Evolutionary conservation across 2,329 filamentous ascomycete genomes (phyloP).

Genomic region (Zasmidium cellare): DNA sequence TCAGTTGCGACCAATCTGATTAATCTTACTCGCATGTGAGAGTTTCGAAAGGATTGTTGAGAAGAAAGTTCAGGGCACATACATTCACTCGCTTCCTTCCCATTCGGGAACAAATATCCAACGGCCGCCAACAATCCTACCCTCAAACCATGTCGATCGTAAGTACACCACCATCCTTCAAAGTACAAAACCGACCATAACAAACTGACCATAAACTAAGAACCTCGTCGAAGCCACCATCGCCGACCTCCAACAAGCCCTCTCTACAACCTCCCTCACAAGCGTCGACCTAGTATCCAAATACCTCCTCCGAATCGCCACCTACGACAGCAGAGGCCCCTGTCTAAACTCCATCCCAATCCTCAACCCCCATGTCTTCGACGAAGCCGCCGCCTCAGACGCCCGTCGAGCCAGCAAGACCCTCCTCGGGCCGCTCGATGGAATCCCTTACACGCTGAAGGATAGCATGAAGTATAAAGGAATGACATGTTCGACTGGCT

Average conservation of each 20-base stretch:
- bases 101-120: background rate
- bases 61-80: no score
- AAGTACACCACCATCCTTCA: conserved; percentile 1
- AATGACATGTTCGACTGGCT: conserved; percentile 56
- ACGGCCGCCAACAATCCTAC: background rate
- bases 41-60: no score
- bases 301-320: conserved; percentile 50
- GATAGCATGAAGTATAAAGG: conserved; percentile 58
- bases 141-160: conserved; percentile 14
- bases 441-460: conserved; percentile 60
- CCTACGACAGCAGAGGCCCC: conserved; percentile 45
- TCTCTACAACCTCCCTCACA: conserved; percentile 41
- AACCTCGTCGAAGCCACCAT: conserved; percentile 52
- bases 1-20: no score
- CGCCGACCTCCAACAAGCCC: conserved; percentile 44
- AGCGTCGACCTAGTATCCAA: conserved; percentile 48
- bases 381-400: conserved; percentile 52
- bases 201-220: conserved; percentile 13
- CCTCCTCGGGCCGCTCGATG: conserved; percentile 47
- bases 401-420: conserved; percentile 42
- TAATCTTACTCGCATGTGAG: no score
- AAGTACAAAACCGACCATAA: conserved; percentile 1
- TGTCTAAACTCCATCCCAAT: conserved; percentile 52
- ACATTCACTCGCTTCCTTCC: conserved; percentile 1
- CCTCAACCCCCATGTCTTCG: conserved; percentile 48